Evolutionary conservation across 768 basidiomycete genomes (phyloP), one percentile per base, ranked within the genome.

Genomic region (Pleurotus cornucopiae): DNA sequence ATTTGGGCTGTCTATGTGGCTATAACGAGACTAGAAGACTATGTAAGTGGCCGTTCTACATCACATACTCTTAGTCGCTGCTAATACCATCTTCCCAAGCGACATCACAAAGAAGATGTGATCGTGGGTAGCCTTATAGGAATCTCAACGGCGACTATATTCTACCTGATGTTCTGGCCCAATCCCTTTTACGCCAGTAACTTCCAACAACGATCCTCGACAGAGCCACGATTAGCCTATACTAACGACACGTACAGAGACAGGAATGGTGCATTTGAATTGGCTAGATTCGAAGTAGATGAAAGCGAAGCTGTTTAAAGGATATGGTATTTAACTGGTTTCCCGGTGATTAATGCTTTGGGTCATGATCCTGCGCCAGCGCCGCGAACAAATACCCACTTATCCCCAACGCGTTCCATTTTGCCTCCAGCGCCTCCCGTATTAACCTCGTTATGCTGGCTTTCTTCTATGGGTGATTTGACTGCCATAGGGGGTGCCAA

Each of bases 351-450:
- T 54, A 49, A 4, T 34, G 30, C 30, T 34, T 34, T 46, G 60
- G 49, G 55, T 16, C 53, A 56, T 46, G 48, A 48, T 43, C 67
- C 67, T 60, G 62, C 62, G 58, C 25, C 48, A 56, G 64, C 58
- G 57, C 75, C 76, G 60, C 75, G 79, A 60, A 84, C 81, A 70
- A 87, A 89, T 52, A 84, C 70, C 89, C 88, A 89, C 63, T 79
- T 82, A 68, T 85, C 89, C 41, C 83, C 86, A 18, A 89, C 73
- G 61, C 76, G 80, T 70, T 84, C 81, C 88, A 90, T 90, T 57
- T 78, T 73, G 26, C 82, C 80, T 6, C 80, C 79, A 20, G 66
- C 58, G 30, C 69, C 66, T 23, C 60, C 64, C 47, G 25, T 47
- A 46, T 54, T 63, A 18, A 18, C 18, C 39, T 12, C 49, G 45